Evolutionary conservation across 202 grass and related monocot species (phyloP).

Genomic region (Brachypodium distachyon): DNA sequence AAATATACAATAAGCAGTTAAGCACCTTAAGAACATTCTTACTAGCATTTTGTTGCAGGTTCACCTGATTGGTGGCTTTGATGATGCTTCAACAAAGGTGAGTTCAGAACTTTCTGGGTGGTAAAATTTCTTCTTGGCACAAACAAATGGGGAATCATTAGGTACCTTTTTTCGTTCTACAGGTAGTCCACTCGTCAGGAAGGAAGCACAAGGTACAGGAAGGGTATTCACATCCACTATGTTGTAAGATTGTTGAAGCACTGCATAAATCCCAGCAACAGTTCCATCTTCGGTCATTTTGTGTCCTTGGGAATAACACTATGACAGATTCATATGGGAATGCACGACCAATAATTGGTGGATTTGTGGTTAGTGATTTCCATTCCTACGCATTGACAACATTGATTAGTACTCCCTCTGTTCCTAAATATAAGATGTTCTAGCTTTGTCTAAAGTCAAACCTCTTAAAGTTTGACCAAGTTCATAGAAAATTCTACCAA

Average conservation of each 20-base stretch:
- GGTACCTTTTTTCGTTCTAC: not conserved
- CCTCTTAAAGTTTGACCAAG: too few relatives aligned
- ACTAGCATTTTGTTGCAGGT: conserved; percentile 51
- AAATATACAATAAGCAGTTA: not conserved
- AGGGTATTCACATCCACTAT: conserved; percentile 66
- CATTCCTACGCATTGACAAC: not conserved
- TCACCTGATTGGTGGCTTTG: conserved; percentile 67
- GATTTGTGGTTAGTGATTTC: conserved; percentile 60
- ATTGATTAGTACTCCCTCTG: not conserved
- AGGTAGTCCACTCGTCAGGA: conserved; percentile 31
- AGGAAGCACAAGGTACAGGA: conserved; percentile 36
- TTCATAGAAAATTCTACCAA: too few relatives aligned
- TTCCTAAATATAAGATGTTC: too few relatives aligned
- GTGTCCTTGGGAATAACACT: conserved; percentile 78
- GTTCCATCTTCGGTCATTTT: conserved; percentile 58
- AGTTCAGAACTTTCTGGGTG: not conserved
- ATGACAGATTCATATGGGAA: conserved; percentile 48
- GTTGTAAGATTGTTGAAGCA: conserved; percentile 74
- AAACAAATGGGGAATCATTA: not conserved
- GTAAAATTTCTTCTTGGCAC: not conserved
- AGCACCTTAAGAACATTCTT: conserved; percentile 11
- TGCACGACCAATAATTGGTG: conserved; percentile 49
- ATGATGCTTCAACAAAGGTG: conserved; percentile 63
- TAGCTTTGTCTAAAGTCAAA: too few relatives aligned
- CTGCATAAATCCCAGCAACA: conserved; percentile 42